Conservation (phyloP, 345 rosid genomes). For the Eucalyptus leucophloia region DNA sequence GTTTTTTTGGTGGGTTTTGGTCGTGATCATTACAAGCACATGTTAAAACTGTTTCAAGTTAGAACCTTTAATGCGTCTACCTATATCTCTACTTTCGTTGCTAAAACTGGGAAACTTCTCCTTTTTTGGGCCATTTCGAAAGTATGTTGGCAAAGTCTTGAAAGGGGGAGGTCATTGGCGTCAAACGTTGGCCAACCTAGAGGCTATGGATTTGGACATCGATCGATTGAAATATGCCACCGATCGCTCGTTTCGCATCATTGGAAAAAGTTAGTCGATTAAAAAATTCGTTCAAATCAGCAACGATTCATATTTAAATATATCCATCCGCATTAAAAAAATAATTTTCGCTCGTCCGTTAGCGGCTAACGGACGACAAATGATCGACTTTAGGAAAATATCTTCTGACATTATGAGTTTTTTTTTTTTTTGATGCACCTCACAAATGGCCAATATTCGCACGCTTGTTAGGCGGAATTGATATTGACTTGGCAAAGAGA, state of each 20-base stretch:
- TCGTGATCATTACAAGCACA: rapidly evolving
- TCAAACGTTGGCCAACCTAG: neutral
- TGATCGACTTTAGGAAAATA: neutral
- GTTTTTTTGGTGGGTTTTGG: too few species aligned
- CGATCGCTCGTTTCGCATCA: rapidly evolving
- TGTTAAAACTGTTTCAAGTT: too few species aligned
- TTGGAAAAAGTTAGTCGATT: neutral
- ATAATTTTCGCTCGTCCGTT: neutral
- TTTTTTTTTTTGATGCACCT: neutral
- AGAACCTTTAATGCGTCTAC: neutral
- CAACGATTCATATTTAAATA: too few species aligned
- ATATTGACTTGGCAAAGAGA: neutral
- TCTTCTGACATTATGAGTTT: neutral
- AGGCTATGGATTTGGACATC: neutral
- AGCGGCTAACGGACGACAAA: too few species aligned
- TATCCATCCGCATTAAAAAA: rapidly evolving
- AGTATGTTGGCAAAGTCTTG: neutral
- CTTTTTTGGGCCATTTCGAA: neutral
- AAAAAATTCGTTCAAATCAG: neutral
- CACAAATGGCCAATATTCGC: neutral
- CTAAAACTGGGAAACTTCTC: rapidly evolving
- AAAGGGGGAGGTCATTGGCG: neutral
- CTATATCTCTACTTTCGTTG: neutral
- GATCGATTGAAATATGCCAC: neutral
- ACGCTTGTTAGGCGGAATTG: neutral